These are phyloP conservation scores for Cladosporium phlei DNA, from an alignment of 2,329 filamentous ascomycete genomes.

Conservation along the genomic window DNA sequence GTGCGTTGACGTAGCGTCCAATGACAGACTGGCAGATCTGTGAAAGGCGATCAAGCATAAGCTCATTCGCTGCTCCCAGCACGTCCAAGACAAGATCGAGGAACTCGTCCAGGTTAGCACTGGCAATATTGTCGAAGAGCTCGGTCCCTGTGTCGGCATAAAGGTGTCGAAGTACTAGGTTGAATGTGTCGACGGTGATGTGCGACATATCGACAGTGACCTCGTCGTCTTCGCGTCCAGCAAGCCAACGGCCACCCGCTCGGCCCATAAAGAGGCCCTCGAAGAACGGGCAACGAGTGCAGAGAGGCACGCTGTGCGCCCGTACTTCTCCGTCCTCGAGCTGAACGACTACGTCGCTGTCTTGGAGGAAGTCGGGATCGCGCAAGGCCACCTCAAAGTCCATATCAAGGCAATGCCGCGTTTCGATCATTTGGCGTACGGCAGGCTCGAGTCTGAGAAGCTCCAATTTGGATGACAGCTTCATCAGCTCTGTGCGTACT, in stretches of 20 bases:
- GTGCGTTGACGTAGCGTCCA: slow-evolving; percentile 74
- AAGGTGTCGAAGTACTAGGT: slow-evolving; percentile 71
- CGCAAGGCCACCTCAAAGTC: slow-evolving; percentile 68
- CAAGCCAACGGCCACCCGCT: slow-evolving; percentile 77
- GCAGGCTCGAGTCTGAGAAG: slow-evolving; percentile 70
- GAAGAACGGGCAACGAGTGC: slow-evolving; percentile 87
- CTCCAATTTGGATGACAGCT: slow-evolving; percentile 65
- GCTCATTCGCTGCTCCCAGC: slow-evolving; percentile 81
- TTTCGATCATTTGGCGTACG: slow-evolving; percentile 66
- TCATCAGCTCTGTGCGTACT: slow-evolving; percentile 82
- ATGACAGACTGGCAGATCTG: slow-evolving; percentile 84
- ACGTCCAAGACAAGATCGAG: slow-evolving; percentile 88
- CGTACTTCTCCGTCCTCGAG: slow-evolving; percentile 64
- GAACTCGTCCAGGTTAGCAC: slow-evolving; percentile 71
- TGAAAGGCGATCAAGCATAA: slow-evolving; percentile 88
- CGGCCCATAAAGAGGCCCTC: slow-evolving; percentile 84
- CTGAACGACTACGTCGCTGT: slow-evolving; percentile 74
- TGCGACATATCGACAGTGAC: slow-evolving; percentile 79
- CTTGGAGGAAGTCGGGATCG: slow-evolving; percentile 67
- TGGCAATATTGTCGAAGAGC: slow-evolving; percentile 72
- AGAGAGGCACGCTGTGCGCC: slow-evolving; percentile 74
- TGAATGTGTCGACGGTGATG: slow-evolving; percentile 67
- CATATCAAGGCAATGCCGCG: slow-evolving; percentile 58
- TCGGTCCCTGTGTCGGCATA: slow-evolving; percentile 79
- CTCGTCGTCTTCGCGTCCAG: slow-evolving; percentile 43